Percentiles rank a stretch among this genome's conserved stretches.
phyloP scores from a whole-genome alignment of 768 basidiomycete species.

The Rhodotorula taiwanensis region DNA sequence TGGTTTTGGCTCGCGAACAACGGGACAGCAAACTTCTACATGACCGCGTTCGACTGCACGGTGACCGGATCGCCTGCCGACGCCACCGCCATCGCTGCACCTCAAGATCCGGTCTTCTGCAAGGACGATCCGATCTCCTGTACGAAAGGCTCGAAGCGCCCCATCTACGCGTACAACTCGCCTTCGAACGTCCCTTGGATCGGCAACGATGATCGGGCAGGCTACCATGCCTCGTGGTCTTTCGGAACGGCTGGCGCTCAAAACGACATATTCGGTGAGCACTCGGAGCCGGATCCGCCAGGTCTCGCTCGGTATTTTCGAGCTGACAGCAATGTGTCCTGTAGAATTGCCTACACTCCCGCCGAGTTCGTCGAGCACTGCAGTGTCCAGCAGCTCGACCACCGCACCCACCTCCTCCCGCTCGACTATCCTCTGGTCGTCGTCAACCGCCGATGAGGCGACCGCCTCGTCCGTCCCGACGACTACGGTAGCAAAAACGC shows the following conservation, averaged over 20 bases:
- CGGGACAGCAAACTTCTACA: conserved; percentile 32
- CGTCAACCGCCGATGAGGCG: too few relatives aligned
- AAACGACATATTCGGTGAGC: conserved; percentile 38
- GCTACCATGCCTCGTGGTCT: conserved; percentile 28
- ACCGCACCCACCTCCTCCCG: too few relatives aligned
- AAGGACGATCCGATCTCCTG: conserved; percentile 11
- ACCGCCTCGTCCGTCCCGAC: too few relatives aligned
- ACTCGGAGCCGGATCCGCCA: too few relatives aligned
- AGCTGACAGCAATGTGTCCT: too few relatives aligned
- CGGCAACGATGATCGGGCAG: conserved; percentile 24
- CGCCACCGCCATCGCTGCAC: conserved; percentile 24
- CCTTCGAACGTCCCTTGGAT: conserved; percentile 28
- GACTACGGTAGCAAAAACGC: too few relatives aligned
- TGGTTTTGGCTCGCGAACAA: conserved; percentile 37
- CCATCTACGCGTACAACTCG: conserved; percentile 34
- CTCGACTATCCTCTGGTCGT: too few relatives aligned
- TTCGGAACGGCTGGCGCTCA: conserved; percentile 30
- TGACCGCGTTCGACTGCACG: conserved; percentile 31
- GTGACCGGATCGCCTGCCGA: conserved; percentile 13
- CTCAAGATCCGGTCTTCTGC: conserved; percentile 28
- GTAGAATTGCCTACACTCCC: too few relatives aligned
- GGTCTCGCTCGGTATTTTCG: too few relatives aligned
- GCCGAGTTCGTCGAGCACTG: too few relatives aligned
- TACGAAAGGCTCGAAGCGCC: conserved; percentile 23
- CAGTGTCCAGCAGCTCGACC: too few relatives aligned